Percentiles rank a stretch among this genome's conserved stretches.
These are phyloP conservation scores for Tetragonia tetragonoides DNA, from an alignment of 148 eudicot species.

Conservation along the genomic window DNA sequence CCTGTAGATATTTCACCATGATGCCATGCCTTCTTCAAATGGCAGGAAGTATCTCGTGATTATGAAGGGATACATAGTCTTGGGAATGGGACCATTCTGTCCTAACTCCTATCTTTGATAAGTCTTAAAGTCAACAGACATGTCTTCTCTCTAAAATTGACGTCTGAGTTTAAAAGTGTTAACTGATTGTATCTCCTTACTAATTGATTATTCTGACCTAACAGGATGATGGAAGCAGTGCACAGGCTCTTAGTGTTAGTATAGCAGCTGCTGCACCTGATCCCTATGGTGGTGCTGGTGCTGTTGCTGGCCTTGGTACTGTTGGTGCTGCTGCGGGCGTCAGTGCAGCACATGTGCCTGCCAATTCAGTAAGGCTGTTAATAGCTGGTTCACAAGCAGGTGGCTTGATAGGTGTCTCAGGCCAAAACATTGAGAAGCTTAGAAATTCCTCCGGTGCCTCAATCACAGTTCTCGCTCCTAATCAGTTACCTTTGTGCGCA, in stretches of 20 bases:
- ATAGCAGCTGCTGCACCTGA: slow-evolving; percentile 28
- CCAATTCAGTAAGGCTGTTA: slow-evolving; percentile 70
- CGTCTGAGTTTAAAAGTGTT: not conserved
- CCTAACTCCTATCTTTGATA: too few relatives aligned
- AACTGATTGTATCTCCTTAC: not conserved
- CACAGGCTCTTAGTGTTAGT: slow-evolving; percentile 43
- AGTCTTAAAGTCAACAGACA: not conserved
- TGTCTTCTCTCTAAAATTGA: not conserved
- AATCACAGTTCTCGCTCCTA: slow-evolving; percentile 73
- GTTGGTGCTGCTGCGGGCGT: slow-evolving; percentile 27
- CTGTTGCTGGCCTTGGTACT: slow-evolving; percentile 11
- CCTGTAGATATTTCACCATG: too few relatives aligned
- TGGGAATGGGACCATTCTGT: too few relatives aligned
- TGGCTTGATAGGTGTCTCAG: slow-evolving; percentile 79
- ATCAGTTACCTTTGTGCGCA: slow-evolving; percentile 84
- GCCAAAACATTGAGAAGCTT: slow-evolving; percentile 86
- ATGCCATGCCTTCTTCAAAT: not conserved
- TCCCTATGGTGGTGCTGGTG: slow-evolving; percentile 26
- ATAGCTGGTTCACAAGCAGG: slow-evolving; percentile 98
- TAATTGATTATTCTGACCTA: slow-evolving; percentile 3
- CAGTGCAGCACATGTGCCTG: slow-evolving; percentile 56
- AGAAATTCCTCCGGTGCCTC: slow-evolving; percentile 83
- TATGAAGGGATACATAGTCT: not conserved
- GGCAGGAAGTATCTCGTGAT: not conserved
- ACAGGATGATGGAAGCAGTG: slow-evolving; percentile 62